Conservation (phyloP, 169 alveolate genomes). For the Eimeria sp. region DNA sequence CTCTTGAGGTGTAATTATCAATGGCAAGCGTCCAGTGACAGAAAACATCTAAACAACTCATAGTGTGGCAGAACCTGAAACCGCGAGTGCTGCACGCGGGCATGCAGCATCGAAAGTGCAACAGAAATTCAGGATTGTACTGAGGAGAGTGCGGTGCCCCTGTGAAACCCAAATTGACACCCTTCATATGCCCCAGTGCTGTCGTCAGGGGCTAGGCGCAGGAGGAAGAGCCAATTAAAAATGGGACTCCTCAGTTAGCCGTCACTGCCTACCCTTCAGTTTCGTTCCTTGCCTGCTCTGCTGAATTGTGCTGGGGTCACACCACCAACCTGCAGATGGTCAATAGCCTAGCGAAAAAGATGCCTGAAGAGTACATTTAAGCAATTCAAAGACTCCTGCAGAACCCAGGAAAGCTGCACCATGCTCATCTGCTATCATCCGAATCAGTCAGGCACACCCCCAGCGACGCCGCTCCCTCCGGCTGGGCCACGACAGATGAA, state of each 20-base stretch:
- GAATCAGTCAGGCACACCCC: neutral
- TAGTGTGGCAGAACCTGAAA: neutral
- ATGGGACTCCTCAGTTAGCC: neutral
- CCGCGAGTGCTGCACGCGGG: neutral
- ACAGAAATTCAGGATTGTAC: neutral
- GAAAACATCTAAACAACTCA: neutral
- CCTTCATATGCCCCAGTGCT: neutral
- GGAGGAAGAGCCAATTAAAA: neutral
- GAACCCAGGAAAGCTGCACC: neutral
- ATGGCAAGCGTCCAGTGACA: neutral
- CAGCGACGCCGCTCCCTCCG: neutral
- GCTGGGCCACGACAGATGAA: neutral
- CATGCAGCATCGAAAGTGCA: neutral
- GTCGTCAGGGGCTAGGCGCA: neutral
- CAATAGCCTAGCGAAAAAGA: neutral
- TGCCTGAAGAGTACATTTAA: neutral
- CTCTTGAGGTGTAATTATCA: neutral
- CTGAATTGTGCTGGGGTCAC: neutral
- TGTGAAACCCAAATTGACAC: neutral
- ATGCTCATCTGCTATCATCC: neutral
- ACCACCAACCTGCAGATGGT: neutral
- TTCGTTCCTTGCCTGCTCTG: neutral
- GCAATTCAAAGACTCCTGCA: neutral
- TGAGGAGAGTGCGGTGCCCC: neutral
- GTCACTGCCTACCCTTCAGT: neutral